Evolutionary conservation across 306 rosid species (phyloP).

Genomic region (Rosa lucieae): DNA sequence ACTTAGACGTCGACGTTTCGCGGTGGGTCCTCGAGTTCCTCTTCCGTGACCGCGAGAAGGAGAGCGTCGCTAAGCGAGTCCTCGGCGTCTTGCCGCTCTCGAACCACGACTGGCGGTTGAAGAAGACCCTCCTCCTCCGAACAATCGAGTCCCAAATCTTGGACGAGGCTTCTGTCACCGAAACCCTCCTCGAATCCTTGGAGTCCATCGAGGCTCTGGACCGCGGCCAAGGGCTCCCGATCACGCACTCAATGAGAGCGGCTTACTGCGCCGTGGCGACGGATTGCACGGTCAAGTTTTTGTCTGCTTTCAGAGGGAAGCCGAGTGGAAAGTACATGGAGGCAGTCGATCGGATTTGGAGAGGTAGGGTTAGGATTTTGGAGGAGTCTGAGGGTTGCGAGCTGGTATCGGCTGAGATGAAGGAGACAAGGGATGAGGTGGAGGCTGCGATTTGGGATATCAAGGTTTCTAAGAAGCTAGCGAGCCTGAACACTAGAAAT

Average conservation of each 20-base stretch:
- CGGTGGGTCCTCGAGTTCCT: constrained; percentile 64
- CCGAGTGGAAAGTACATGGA: constrained; percentile 37
- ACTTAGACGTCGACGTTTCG: constrained; percentile 38
- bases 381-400: constrained; percentile 51
- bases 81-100: constrained; percentile 29
- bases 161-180: constrained; percentile 40
- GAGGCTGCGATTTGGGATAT: constrained; percentile 45
- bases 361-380: constrained; percentile 38
- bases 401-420: constrained; percentile 35
- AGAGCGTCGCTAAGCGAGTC: constrained; percentile 29
- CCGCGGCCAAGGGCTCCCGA: constrained; percentile 16
- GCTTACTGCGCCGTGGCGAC: constrained; percentile 76
- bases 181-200: constrained; percentile 41
- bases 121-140: constrained; percentile 62
- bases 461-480: constrained; percentile 42
- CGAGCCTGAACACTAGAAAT: constrained; percentile 42
- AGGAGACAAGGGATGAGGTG: constrained; percentile 16
- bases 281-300: constrained; percentile 62
- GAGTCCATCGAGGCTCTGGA: constrained; percentile 54
- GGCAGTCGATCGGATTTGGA: constrained; percentile 63
- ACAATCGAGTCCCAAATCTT: constrained; percentile 38
- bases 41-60: constrained; percentile 48
- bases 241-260: constrained; percentile 33
- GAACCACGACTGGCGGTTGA: constrained; percentile 44
- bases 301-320: constrained; percentile 29